These are phyloP conservation scores for Pythium phragmiticola DNA, from an alignment of 352 stramenopile genomes.

Conservation along the genomic window DNA sequence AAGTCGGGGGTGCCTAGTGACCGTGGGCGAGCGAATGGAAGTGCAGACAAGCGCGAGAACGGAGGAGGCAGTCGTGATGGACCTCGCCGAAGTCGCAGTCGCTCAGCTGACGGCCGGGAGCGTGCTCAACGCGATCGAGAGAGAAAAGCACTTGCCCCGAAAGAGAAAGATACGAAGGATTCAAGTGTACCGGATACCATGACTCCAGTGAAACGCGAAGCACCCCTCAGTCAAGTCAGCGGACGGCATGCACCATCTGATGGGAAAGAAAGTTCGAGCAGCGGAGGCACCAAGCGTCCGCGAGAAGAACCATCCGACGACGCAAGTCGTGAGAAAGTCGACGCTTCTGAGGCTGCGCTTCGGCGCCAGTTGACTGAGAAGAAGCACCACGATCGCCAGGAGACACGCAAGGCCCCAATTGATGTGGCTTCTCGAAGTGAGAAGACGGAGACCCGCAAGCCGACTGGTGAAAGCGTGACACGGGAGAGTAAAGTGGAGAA, in stretches of 20 bases:
- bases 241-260: conserved; percentile 16
- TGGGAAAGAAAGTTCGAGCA: conserved; percentile 18
- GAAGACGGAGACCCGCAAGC: conserved; percentile 13
- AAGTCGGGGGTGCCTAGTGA: conserved; percentile 12
- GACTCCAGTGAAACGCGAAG: conserved; percentile 21
- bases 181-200: background rate
- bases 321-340: conserved; percentile 15
- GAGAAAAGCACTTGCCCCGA: background rate
- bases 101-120: conserved; percentile 19
- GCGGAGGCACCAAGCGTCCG: conserved; percentile 41
- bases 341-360: conserved; percentile 46
- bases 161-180: conserved; percentile 18
- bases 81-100: conserved; percentile 27
- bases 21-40: conserved; percentile 15
- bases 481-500: conserved; percentile 10
- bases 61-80: conserved; percentile 2
- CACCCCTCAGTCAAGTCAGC: conserved; percentile 11
- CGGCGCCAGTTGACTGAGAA: conserved; percentile 60
- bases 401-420: conserved; percentile 2
- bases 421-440: background rate
- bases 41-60: conserved; percentile 20
- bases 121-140: conserved; percentile 20
- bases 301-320: conserved; percentile 62
- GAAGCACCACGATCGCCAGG: conserved; percentile 40
- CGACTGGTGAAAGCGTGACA: background rate